These are phyloP conservation scores for Psilocybe azurescens DNA, from an alignment of 768 basidiomycete genomes.

Conservation along the genomic window DNA sequence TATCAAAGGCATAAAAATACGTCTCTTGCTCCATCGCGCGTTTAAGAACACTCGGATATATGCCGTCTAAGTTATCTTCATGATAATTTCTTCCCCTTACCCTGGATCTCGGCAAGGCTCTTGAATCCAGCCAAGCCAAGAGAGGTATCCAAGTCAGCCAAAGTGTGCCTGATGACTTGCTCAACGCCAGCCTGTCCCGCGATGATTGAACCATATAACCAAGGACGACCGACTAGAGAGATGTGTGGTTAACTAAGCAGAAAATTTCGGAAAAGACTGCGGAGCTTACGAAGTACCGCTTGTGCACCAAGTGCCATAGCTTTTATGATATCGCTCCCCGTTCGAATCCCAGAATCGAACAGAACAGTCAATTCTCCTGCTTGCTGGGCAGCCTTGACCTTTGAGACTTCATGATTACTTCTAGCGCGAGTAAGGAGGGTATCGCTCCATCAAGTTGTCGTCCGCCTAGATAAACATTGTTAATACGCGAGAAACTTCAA, in stretches of 20 bases:
- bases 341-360: slow-evolving; percentile 84
- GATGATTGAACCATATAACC: slow-evolving; percentile 73
- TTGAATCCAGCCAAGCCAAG: slow-evolving; percentile 67
- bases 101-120: slow-evolving; percentile 64
- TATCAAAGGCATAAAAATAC: too few species aligned
- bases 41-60: too few species aligned
- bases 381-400: slow-evolving; percentile 59
- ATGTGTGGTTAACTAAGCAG: not conserved
- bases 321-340: slow-evolving; percentile 83
- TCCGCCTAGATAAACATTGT: slow-evolving; percentile 49
- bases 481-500: not conserved
- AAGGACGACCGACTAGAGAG: slow-evolving; percentile 69
- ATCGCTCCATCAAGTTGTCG: slow-evolving; percentile 83
- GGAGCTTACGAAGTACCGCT: slow-evolving; percentile 68
- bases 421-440: slow-evolving; percentile 73
- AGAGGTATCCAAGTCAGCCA: slow-evolving; percentile 72
- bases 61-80: slow-evolving; percentile 15
- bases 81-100: slow-evolving; percentile 57
- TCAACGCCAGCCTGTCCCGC: slow-evolving; percentile 79
- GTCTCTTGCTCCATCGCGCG: not conserved
- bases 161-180: slow-evolving; percentile 68
- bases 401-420: slow-evolving; percentile 66
- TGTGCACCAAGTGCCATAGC: slow-evolving; percentile 89
- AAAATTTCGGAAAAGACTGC: not conserved
- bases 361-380: slow-evolving; percentile 70